Conservation (phyloP, 169 alveolate genomes). For the Cryptosporidium andersoni region DNA sequence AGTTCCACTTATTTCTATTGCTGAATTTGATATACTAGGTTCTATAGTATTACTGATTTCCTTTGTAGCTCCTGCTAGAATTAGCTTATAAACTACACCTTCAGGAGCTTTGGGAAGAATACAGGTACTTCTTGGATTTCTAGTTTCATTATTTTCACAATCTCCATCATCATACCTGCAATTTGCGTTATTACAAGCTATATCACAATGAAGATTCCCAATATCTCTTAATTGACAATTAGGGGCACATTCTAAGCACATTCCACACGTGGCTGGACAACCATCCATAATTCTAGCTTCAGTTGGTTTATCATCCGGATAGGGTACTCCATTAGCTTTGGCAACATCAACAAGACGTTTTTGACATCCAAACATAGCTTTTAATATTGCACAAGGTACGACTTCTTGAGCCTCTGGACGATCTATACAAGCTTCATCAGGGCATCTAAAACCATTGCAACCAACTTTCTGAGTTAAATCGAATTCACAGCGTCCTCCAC, state of each 20-base stretch:
- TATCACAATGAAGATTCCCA: slow-evolving; percentile 77
- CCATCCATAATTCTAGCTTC: slow-evolving; percentile 78
- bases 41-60: too few relatives aligned
- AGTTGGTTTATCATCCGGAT: slow-evolving; percentile 75
- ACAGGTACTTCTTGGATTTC: slow-evolving; percentile 5
- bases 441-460: slow-evolving; percentile 71
- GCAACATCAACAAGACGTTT: slow-evolving; percentile 73
- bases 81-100: slow-evolving; percentile 1
- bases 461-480: slow-evolving; percentile 61
- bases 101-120: slow-evolving; percentile 35
- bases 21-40: too few relatives aligned
- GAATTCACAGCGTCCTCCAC: slow-evolving; percentile 56
- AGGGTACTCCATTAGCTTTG: slow-evolving; percentile 70
- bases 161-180: slow-evolving; percentile 78
- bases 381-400: slow-evolving; percentile 73
- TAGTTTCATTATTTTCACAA: slow-evolving; percentile 75
- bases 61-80: background rate
- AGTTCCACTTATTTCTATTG: too few relatives aligned
- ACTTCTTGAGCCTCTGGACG: slow-evolving; percentile 75
- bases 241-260: slow-evolving; percentile 78
- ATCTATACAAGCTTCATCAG: slow-evolving; percentile 75
- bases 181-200: slow-evolving; percentile 75
- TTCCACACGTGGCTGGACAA: slow-evolving; percentile 77
- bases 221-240: slow-evolving; percentile 78
- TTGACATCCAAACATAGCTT: slow-evolving; percentile 77